A percentile compares a stretch with the other conserved stretches of the same genome.
These are phyloP conservation scores for Orbilia blumenaviensis DNA, from an alignment of 2,329 filamentous ascomycete genomes.

Conservation along the genomic window DNA sequence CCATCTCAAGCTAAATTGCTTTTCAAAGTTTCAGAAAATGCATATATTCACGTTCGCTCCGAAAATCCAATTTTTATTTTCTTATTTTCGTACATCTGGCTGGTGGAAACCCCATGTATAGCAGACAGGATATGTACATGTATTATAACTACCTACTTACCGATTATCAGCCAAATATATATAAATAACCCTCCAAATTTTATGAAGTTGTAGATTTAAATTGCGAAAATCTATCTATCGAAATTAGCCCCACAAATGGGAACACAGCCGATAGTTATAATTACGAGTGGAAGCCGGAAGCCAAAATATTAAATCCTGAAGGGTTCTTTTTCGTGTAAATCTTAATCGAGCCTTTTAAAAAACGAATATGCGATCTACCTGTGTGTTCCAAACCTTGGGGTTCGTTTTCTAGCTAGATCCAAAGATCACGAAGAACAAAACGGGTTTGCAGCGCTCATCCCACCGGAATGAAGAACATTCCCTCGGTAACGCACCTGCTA, in stretches of 20 bases:
- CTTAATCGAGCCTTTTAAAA: no score
- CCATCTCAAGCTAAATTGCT: constrained; percentile 1
- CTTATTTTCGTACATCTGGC: constrained; percentile 17
- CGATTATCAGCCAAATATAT: constrained; percentile 17
- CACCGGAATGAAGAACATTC: neutral
- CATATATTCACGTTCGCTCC: constrained; percentile 12
- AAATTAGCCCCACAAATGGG: neutral
- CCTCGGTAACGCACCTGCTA: constrained; percentile 41
- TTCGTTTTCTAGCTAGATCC: neutral
- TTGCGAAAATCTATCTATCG: neutral
- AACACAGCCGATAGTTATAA: no score
- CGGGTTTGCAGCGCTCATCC: neutral
- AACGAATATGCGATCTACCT: neutral
- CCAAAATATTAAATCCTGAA: neutral
- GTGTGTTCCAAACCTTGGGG: neutral
- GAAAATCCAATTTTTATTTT: neutral
- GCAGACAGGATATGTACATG: constrained; percentile 34
- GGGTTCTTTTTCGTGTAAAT: no score
- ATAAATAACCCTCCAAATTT: constrained; percentile 8
- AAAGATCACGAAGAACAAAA: neutral
- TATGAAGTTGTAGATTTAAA: neutral
- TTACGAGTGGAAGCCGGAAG: neutral
- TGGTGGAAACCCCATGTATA: constrained; percentile 43
- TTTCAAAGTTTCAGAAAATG: constrained; percentile 13
- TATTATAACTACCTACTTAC: constrained; percentile 30